Conservation (phyloP, 1,284 basidiomycete genomes). For the Ganoderma lucidum region DNA sequence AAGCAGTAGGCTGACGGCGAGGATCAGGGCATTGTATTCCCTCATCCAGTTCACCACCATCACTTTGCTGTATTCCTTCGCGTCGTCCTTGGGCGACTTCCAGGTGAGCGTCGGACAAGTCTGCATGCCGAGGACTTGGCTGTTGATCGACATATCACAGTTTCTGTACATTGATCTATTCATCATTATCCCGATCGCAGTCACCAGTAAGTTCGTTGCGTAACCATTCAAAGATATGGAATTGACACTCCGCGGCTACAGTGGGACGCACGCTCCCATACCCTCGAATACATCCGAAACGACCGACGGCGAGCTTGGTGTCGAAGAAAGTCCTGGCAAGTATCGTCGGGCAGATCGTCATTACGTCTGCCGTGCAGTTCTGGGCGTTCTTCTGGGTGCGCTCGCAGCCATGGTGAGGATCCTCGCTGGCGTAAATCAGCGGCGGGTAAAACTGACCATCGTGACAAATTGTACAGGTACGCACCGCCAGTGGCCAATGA, state of each 20-base stretch:
- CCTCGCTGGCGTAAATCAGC: not conserved
- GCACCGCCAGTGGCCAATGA: conserved; percentile 59
- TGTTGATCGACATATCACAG: conserved; percentile 47
- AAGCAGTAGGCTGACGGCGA: conserved; percentile 16
- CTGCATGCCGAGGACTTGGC: conserved; percentile 10
- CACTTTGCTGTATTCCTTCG: conserved; percentile 95
- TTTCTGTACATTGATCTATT: conserved; percentile 98
- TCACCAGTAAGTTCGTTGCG: conserved; percentile 77
- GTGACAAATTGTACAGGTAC: conserved; percentile 57
- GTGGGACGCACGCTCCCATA: conserved; percentile 96
- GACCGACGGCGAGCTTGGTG: conserved; percentile 96
- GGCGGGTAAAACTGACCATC: conserved; percentile 1
- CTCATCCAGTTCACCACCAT: conserved; percentile 91
- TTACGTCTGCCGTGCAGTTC: conserved; percentile 86
- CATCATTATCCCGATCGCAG: conserved; percentile 96
- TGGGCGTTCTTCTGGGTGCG: conserved; percentile 93
- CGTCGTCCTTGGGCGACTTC: conserved; percentile 96
- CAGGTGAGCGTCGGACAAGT: conserved; percentile 61
- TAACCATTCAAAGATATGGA: conserved; percentile 7
- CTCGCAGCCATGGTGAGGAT: conserved; percentile 78
- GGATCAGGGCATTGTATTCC: conserved; percentile 84
- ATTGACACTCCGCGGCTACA: conserved; percentile 43
- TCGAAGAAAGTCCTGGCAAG: conserved; percentile 96
- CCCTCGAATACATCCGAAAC: conserved; percentile 86
- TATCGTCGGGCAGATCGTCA: conserved; percentile 91